Evolutionary conservation across 305 asterid species (phyloP), one percentile per base, ranked within the genome.

Genomic region (Coffea humblotiana): DNA sequence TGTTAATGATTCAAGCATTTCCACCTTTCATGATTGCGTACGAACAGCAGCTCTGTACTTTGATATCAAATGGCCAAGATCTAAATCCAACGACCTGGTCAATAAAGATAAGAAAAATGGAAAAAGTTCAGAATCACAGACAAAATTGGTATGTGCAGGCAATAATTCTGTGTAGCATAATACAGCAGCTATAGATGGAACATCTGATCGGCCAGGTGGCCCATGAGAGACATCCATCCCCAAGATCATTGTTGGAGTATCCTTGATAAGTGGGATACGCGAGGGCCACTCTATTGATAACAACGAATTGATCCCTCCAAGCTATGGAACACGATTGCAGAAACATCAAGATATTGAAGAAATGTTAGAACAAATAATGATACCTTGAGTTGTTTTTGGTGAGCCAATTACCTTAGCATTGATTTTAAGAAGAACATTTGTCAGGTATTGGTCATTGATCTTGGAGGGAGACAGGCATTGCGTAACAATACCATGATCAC

Each of bases 221-320:
- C 97, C 98, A 84, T 93, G 99, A 56, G 98, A 95, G 78, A 95
- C 97, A 18, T 92, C 99, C 94, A 95, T 93, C 78, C 99, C 99
- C 90, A 95, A 72, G 74, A 95, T 92, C 97, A 95, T 88, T 76
- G 99, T 95, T 78, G 99, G 97, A 74, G 85, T 83, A 84, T 93
- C 97, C 68, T 87, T 86, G 85, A 92, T 75, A 74, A 88, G 47
- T 23, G 97, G 92, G 71, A 93, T 83, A 76, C 87, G 67, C 60
- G 81, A 84, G 35, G 91, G 83, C 74, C 83, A 85, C 90, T 95
- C 99, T 84, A 89, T 89, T 56, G 88, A 90, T 85, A 95, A 88
- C 88, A 93, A 82, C 0, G 98, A 95, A 90, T 95, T 95, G 84
- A 83, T 90, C 78, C 99, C 99, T 58, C 98, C 99, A 65, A 95